A percentile compares a stretch with the other conserved stretches of the same genome.
These are phyloP conservation scores for Polytrichum formosum DNA, from an alignment of 225 moss, liverwort and hornwort genomes.

Conservation along the genomic window DNA sequence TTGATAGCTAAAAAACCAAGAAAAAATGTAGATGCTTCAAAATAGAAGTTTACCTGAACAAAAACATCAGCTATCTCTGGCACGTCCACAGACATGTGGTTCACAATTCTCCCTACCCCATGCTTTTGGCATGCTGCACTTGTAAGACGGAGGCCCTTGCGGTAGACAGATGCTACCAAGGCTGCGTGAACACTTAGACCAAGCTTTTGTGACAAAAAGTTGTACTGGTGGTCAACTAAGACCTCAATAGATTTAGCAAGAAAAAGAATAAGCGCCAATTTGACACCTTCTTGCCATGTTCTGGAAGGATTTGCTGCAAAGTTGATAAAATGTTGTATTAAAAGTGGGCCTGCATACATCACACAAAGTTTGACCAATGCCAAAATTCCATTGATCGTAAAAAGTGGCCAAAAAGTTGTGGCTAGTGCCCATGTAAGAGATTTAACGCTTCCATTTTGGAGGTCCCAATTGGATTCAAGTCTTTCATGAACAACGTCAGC, in stretches of 20 bases:
- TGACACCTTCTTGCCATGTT: conserved; percentile 41
- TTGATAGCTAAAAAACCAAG: neutral
- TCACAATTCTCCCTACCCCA: conserved; percentile 61
- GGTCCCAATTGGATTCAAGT: conserved; percentile 9
- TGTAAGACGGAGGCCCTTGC: conserved; percentile 55
- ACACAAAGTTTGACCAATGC: conserved; percentile 46
- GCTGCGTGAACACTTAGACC: conserved; percentile 55
- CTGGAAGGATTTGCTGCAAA: conserved; percentile 30
- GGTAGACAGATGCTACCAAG: conserved; percentile 52
- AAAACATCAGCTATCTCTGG: conserved; percentile 50
- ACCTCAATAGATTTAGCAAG: conserved; percentile 46
- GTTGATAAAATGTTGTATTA: conserved; percentile 60
- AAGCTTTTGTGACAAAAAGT: conserved; percentile 48
- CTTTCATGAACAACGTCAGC: conserved; percentile 7
- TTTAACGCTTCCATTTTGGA: neutral
- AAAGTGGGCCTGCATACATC: conserved; percentile 55
- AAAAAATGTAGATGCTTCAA: neutral
- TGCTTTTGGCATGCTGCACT: conserved; percentile 57
- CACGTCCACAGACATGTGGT: conserved; percentile 64
- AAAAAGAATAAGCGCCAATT: conserved; percentile 38
- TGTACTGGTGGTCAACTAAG: conserved; percentile 50
- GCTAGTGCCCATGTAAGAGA: conserved; percentile 10
- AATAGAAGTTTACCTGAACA: conserved; percentile 17
- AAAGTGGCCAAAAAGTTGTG: conserved; percentile 38
- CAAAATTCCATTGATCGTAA: conserved; percentile 31